Percentiles rank a stretch among this genome's conserved stretches.
Conservation (phyloP, 306 rosid genomes). For the Gastrolobium bilobum region DNA sequence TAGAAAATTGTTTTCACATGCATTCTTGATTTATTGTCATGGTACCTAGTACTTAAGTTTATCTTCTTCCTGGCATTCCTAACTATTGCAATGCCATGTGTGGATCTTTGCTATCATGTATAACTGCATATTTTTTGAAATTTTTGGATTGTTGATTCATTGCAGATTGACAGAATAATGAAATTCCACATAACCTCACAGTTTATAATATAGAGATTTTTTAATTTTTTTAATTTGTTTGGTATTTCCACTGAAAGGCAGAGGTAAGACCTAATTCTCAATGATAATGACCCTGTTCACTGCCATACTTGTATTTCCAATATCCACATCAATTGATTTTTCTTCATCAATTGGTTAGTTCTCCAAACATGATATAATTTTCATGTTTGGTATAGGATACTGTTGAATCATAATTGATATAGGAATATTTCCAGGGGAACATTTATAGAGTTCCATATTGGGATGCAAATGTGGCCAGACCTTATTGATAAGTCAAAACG, state of each 20-base stretch:
- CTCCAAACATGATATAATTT: neutral
- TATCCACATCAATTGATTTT: neutral
- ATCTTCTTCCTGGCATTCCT: no score
- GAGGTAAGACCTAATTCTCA: constrained; percentile 59
- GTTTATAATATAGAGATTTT: no score
- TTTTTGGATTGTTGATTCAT: no score
- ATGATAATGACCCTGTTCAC: constrained; percentile 14
- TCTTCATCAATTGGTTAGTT: neutral
- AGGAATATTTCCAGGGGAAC: constrained; percentile 71
- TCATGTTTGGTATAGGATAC: constrained; percentile 19
- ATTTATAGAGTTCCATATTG: constrained; percentile 89
- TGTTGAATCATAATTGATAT: constrained; percentile 13
- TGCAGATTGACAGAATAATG: no score
- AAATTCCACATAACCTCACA: no score
- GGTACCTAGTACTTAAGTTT: no score
- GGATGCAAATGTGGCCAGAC: constrained; percentile 90
- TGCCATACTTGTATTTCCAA: neutral
- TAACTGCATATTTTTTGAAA: no score
- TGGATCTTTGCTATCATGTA: no score
- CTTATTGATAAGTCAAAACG: constrained; percentile 68
- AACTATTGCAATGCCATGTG: no score
- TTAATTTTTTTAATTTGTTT: no score
- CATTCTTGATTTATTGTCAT: no score
- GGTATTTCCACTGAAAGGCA: constrained; percentile 59
- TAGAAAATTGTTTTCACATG: no score